phyloP scores from a whole-genome alignment of 108 stramenopile genomes.

The Schizochytrium sp. region DNA sequence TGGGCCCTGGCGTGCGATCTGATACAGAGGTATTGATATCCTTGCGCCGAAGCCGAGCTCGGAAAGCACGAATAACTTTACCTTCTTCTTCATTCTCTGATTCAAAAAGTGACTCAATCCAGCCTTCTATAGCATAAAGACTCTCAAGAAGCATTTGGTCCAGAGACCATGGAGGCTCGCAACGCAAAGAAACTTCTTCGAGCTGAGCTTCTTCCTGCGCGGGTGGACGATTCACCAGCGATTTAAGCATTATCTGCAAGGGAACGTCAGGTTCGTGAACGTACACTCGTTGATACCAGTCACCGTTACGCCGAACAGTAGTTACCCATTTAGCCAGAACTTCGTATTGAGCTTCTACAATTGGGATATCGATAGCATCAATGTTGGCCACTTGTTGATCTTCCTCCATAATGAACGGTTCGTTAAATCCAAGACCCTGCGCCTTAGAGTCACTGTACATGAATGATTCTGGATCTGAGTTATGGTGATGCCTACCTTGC shows the following conservation, averaged over 20 bases:
- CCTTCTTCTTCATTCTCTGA: constrained; percentile 54
- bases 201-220: not conserved
- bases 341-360: constrained; percentile 10
- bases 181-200: constrained; percentile 40
- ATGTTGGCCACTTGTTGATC: not conserved
- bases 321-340: constrained; percentile 49
- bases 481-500: not conserved
- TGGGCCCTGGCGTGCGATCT: not conserved
- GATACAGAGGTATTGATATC: not conserved
- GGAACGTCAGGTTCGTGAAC: constrained; percentile 25
- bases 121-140: constrained; percentile 47
- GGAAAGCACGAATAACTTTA: constrained; percentile 39
- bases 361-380: not conserved
- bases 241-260: constrained; percentile 24
- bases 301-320: constrained; percentile 19
- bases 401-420: not conserved
- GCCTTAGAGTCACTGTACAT: not conserved
- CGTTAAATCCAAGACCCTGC: not conserved
- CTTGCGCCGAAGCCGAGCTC: constrained; percentile 13
- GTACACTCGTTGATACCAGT: constrained; percentile 55
- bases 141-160: constrained; percentile 59
- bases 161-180: constrained; percentile 55
- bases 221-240: not conserved
- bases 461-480: not conserved
- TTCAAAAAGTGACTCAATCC: constrained; percentile 60